Base-by-base conservation (phyloP, 169 alveolate genomes). In the Plasmodium cynomolgi region DNA sequence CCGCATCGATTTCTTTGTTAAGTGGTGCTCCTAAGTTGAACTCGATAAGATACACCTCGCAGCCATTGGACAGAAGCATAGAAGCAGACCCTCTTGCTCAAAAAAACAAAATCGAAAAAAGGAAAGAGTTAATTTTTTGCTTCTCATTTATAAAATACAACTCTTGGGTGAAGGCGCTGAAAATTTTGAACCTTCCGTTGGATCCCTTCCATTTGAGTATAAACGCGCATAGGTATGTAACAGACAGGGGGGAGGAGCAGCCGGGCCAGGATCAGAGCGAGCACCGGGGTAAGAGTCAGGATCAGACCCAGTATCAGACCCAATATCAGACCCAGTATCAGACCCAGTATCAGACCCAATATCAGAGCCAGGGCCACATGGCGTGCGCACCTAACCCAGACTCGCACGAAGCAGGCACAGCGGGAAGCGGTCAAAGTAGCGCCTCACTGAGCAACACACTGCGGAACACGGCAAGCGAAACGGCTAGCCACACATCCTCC, bases 121-220 rank as follows among this genome's bases (percentile, higher is more conserved):
- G 73, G 26, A 90, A 80, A 29, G 83, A 90, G 73, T 68, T 90
- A 90, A 90, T 90, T 31, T 90, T 39, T 37, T 90, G 91, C 37
- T 90, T 58, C 5, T 90, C 94, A 9, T 90, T 90, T 74, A 90
- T 90, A 39, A 90, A 80, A 68, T 90, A 90, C 34, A 20, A 79
- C 13, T 90, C 94, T 1, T 90, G 94, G 94, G 15, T 90, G n/a
- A 90, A 90, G 41, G 94, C 91, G 9, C 50, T 90, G 37, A 56
- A 90, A 58, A 90, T 90, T 2, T 41, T 90, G 50, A 62, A 90
- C 15, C 54, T 90, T 0, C 94, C 94, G 11, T 4, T 90, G 73
- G 94, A 90, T 44, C 77, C 90, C 29, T 90, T 90, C 50, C 94
- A 90, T 44, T 33, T 90, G 11, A 71, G 94, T 58, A 90, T 90